Evolutionary conservation across 441 rosid species (phyloP).

Genomic region (Pelargonium citronellum): DNA sequence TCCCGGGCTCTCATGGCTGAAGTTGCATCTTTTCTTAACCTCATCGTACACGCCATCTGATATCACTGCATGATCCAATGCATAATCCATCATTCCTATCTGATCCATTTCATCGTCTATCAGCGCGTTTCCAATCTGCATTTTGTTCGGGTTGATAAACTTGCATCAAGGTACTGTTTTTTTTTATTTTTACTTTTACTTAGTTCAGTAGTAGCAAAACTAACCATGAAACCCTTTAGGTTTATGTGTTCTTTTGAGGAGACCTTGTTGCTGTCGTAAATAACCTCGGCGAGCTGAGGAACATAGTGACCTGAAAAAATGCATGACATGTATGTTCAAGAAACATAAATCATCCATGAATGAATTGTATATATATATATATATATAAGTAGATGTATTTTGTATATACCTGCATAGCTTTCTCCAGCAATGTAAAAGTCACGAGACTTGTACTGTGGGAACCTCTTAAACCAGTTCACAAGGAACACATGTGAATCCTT

Average conservation of each 20-base stretch:
- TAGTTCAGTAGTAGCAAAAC: too few relatives aligned
- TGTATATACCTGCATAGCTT: conserved; percentile 70
- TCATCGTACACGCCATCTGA: conserved; percentile 46
- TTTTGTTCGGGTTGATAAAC: too few relatives aligned
- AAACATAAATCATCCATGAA: too few relatives aligned
- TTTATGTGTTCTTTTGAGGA: conserved; percentile 31
- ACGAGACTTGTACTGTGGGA: conserved; percentile 63
- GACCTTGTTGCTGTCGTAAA: conserved; percentile 33
- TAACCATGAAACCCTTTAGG: conserved; percentile 41
- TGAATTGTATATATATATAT: not conserved
- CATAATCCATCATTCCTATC: conserved; percentile 66
- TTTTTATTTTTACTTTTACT: too few relatives aligned
- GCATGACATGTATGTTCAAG: too few relatives aligned
- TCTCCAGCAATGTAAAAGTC: conserved; percentile 68
- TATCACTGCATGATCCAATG: conserved; percentile 71
- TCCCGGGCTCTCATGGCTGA: conserved; percentile 21
- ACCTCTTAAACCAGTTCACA: conserved; percentile 60
- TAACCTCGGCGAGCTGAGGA: conserved; percentile 41
- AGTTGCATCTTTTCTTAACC: conserved; percentile 43
- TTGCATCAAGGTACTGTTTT: too few relatives aligned
- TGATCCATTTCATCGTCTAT: conserved; percentile 68
- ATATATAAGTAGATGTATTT: too few relatives aligned
- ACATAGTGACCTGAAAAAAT: conserved; percentile 46
- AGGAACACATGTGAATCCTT: conserved; percentile 56
- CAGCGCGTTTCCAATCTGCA: conserved; percentile 68